Evolutionary conservation across 2,329 filamentous ascomycete species (phyloP).

Genomic region (Alternaria infectoria): DNA sequence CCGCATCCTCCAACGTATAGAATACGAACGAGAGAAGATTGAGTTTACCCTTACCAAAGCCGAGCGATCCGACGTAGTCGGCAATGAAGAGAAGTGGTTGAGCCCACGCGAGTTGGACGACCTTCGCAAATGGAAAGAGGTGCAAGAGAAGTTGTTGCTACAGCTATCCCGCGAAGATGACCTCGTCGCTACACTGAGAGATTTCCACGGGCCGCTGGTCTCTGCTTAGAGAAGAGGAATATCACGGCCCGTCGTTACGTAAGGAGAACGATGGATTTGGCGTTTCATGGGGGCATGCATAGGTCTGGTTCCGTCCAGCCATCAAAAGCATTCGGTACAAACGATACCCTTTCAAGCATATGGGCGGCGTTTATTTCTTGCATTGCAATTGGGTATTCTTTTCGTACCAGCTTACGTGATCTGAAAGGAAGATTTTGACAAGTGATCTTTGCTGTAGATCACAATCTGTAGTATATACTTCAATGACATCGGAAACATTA

Average conservation of each 20-base stretch:
- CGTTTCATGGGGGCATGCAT: not conserved
- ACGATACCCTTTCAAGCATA: conserved; percentile 10
- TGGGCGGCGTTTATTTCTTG: conserved; percentile 4
- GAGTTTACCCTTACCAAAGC: conserved; percentile 79
- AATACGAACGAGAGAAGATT: conserved; percentile 74
- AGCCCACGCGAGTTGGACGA: conserved; percentile 74
- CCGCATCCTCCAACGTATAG: conserved; percentile 79
- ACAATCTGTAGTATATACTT: not conserved
- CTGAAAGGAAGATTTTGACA: not conserved
- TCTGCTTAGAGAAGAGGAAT: conserved; percentile 3
- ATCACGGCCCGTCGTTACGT: not conserved
- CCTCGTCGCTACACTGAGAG: conserved; percentile 79
- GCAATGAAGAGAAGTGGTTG: conserved; percentile 81
- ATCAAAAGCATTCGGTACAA: conserved; percentile 10
- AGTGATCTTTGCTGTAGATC: not conserved
- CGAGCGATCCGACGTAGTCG: conserved; percentile 83
- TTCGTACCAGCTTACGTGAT: not conserved
- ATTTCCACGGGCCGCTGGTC: conserved; percentile 55
- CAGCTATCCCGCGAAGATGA: conserved; percentile 85
- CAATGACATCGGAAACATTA: not conserved
- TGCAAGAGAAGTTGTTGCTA: conserved; percentile 73
- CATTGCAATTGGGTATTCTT: not conserved
- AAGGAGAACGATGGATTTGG: not conserved
- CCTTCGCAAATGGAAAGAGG: conserved; percentile 67
- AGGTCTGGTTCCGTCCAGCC: not conserved